These are phyloP conservation scores for Hypoxylon fuscum DNA, from an alignment of 495 filamentous ascomycete species.

Conservation along the genomic window DNA sequence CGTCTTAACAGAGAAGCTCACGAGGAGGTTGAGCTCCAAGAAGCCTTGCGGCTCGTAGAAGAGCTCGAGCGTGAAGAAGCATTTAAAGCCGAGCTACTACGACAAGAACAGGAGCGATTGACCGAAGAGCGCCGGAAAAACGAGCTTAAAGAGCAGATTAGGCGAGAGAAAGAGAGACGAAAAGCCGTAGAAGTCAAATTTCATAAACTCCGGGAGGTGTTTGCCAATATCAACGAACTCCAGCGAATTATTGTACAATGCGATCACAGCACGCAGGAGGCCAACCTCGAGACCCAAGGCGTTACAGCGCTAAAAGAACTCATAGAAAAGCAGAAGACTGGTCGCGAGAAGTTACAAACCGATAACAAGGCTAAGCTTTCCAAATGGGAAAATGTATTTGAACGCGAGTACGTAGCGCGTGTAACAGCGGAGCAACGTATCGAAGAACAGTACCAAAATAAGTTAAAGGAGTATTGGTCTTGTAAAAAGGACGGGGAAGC, in stretches of 20 bases:
- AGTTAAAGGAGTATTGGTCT: constrained; percentile 43
- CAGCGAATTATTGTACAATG: constrained; percentile 30
- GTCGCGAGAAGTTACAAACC: constrained; percentile 32
- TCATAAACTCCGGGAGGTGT: constrained; percentile 30
- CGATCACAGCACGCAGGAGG: constrained; percentile 31
- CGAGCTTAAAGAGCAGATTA: constrained; percentile 37
- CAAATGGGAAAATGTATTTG: constrained; percentile 31
- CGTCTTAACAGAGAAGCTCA: constrained; percentile 31
- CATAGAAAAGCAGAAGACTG: constrained; percentile 27
- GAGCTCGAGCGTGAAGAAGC: constrained; percentile 50
- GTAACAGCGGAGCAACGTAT: constrained; percentile 40
- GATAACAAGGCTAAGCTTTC: constrained; percentile 22
- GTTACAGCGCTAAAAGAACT: constrained; percentile 24
- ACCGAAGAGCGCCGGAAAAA: constrained; percentile 37
- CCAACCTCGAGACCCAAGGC: neutral
- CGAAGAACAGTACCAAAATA: constrained; percentile 45
- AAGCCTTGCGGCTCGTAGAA: constrained; percentile 46
- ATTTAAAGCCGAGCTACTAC: constrained; percentile 43
- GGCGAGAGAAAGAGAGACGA: constrained; percentile 43
- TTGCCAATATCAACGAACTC: constrained; percentile 37
- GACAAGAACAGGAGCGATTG: constrained; percentile 37
- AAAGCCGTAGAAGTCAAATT: constrained; percentile 40
- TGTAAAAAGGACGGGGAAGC: constrained; percentile 33
- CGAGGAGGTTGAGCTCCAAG: constrained; percentile 44
- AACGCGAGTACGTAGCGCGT: constrained; percentile 41